Percentiles rank a stretch among this genome's conserved stretches.
These are phyloP conservation scores for Pisolithus thermaeus DNA, from an alignment of 1,284 basidiomycete genomes.

Conservation along the genomic window DNA sequence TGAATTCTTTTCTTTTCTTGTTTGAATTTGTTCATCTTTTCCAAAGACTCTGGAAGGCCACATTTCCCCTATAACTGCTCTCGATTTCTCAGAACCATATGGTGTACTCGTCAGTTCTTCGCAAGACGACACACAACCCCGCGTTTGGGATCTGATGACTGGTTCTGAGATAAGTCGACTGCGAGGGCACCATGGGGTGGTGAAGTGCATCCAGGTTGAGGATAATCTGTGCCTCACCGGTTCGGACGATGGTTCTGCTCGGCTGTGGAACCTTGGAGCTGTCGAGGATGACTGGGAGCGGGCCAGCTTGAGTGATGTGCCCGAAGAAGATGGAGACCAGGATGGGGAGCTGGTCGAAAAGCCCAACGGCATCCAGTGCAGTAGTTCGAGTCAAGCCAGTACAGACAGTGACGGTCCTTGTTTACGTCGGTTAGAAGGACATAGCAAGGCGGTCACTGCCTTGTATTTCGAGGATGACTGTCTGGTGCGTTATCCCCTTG, in stretches of 20 bases:
- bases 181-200: constrained; percentile 71
- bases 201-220: constrained; percentile 93
- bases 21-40: constrained; percentile 1
- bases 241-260: constrained; percentile 78
- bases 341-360: constrained; percentile 31
- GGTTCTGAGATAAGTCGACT: constrained; percentile 79
- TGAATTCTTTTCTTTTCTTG: not conserved
- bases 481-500: constrained; percentile 50
- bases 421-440: constrained; percentile 79
- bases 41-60: constrained; percentile 77
- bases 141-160: constrained; percentile 84
- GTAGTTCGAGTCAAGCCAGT: constrained; percentile 23
- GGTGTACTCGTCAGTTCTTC: constrained; percentile 88
- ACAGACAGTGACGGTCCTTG: constrained; percentile 50
- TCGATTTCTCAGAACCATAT: constrained; percentile 97
- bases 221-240: constrained; percentile 90
- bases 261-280: constrained; percentile 82
- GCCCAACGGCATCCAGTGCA: constrained; percentile 32
- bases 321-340: constrained; percentile 48
- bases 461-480: constrained; percentile 95
- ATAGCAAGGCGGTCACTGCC: constrained; percentile 87
- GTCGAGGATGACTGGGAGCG: constrained; percentile 71
- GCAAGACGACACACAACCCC: constrained; percentile 70
- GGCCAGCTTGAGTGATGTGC: constrained; percentile 52
- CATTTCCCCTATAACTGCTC: constrained; percentile 74